Base-by-base conservation (phyloP, 2,329 filamentous ascomycete genomes). In the Colletotrichum sp. region DNA sequence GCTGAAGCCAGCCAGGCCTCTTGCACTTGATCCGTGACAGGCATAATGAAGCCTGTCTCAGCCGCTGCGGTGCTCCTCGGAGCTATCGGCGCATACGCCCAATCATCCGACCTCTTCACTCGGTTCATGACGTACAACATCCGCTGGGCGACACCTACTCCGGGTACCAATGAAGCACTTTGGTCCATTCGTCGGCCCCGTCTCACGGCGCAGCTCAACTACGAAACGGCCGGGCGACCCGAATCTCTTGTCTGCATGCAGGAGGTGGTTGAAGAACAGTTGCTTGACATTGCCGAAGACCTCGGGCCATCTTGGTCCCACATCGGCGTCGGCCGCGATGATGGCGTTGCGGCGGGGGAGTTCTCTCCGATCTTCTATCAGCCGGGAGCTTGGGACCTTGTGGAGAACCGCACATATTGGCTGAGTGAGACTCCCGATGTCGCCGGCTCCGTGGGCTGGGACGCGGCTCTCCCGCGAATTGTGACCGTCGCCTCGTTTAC, bases 361-460 rank as follows among this genome's bases (percentile, higher is more conserved):
- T 94, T 93, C 83, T 92, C 90, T 3, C 93, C 93, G 4, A 92
- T 95, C 77, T 86, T 95, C 78, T 95, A 93, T 82, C 89, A 78
- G 25, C 76, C 89, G 82, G 88, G 79, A 79, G 79, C 88, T 11
- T 93, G 91, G 90, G 80, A 87, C 11, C 83, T 93, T 5, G 80
- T 86, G 27, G 80, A 85, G 13, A 91, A 86, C 83, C 84, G 89
- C 67, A 92, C 90, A 0, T 87, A 91, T 65, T 94, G 93, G 93
- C 85, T 94, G 4, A 92, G 88, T 8, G 83, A 89, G 77, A 94
- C 90, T 3, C 93, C 91, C 0, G 83, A 88, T 11, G 83, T 82
- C 19, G 82, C 82, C n/a, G 91, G 90, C 0, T 91, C 88, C 0
- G 91, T 89, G 77, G 90, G 92, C 44, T 94, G 93, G 93, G 85